Conservation (phyloP, 306 rosid genomes). For the Rosa multiflora region DNA sequence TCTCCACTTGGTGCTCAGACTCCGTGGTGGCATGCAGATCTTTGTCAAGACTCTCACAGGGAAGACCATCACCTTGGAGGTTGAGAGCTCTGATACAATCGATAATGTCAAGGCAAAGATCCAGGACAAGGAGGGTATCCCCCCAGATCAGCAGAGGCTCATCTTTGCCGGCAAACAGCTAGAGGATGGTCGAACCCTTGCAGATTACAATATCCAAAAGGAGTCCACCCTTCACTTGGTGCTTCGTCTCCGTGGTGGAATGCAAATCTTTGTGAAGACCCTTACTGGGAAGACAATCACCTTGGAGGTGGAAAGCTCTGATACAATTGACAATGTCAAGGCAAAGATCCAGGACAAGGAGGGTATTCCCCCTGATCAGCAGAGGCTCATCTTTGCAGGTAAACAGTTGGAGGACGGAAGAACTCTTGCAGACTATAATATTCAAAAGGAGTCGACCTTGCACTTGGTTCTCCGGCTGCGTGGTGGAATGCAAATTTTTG, state of each 20-base stretch:
- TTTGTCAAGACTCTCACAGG: constrained; percentile 27
- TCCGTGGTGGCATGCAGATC: constrained; percentile 31
- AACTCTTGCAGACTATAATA: constrained; percentile 20
- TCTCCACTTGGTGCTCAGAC: constrained; percentile 23
- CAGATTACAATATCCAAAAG: constrained; percentile 26
- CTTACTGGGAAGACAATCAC: constrained; percentile 23
- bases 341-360: constrained; percentile 28
- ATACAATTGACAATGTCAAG: constrained; percentile 27
- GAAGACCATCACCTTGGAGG: constrained; percentile 26
- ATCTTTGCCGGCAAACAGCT: constrained; percentile 26
- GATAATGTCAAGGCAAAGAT: constrained; percentile 28
- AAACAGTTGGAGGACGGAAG: constrained; percentile 27
- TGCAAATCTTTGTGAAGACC: constrained; percentile 26
- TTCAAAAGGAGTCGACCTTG: constrained; percentile 21
- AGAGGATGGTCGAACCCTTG: constrained; percentile 26
- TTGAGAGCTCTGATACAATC: constrained; percentile 20
- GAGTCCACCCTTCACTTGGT: constrained; percentile 28
- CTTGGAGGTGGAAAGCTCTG: constrained; percentile 20
- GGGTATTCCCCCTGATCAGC: constrained; percentile 25
- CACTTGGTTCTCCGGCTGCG: constrained; percentile 27
- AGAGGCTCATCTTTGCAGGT: constrained; percentile 25
- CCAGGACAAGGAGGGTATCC: constrained; percentile 27
- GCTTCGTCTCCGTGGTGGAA: constrained; percentile 22
- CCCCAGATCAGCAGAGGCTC: constrained; percentile 24
- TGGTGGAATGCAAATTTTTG: constrained; percentile 30